Evolutionary conservation across 257 asterid species (phyloP), one percentile per base, ranked within the genome.

Genomic region (Schizonepeta tenuifolia): DNA sequence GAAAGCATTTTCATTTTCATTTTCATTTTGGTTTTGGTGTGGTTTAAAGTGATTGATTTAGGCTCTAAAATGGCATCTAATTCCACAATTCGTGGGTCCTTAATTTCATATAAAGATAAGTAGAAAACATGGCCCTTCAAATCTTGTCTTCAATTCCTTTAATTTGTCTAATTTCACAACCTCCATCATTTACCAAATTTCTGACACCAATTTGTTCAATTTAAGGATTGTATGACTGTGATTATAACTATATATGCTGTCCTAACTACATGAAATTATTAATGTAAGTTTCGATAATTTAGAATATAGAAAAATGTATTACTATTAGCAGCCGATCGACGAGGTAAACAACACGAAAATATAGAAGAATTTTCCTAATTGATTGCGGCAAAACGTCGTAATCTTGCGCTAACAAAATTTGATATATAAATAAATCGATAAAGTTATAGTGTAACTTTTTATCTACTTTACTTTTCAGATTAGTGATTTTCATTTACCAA

Each of bases 41-140:
- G 51, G 40, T 44, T 77, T 57, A 72, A 76, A 79, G 74, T 59
- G 78, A 79, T 74, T 83, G 80, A 71, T 70, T 82, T 79, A 73
- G 24, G 74, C 74, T 58, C 74, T 70, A 63, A 59, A 67, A 72
- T 69, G 79, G 81, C 71, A 67, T 73, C 79, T 80, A 83, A 80
- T 77, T 80, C 81, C 62, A 62, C 74, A 76, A 46, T 70, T 67
- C 57, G 87, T 77, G 84, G 87, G 87, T 70, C 87, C 86, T 70
- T 73, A 43, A 75, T 81, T 68, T 50, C 72, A 36, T 66, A 47
- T 57, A 76, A 75, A 75, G 74, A 64, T 43, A 15, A 54, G 74
- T 51, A 60, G 79, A 77, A n/a, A n/a, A 56, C 82, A 83, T 74
- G 80, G 59, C 80, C 78, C 80, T 69, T 70, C 79, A 82, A 70